Conservation (phyloP, 164 flowering plant genomes). For the Chimonanthus praecox region DNA sequence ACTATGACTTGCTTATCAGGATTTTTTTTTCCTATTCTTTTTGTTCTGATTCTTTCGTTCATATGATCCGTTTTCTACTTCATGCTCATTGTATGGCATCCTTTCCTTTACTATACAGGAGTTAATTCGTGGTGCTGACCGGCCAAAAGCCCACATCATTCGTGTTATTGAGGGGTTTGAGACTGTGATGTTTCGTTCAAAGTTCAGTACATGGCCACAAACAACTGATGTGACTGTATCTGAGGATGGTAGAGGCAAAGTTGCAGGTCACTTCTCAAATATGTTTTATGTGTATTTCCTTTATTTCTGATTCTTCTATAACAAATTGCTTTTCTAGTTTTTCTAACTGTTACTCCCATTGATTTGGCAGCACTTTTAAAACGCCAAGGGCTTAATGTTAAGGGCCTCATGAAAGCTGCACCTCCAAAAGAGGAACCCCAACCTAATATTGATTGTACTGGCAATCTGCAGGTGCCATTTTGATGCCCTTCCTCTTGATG, state of each 20-base stretch:
- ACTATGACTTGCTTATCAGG: background rate
- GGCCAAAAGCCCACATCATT: slow-evolving; percentile 63
- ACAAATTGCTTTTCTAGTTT: background rate
- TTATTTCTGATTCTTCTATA: background rate
- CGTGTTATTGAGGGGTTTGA: slow-evolving; percentile 97
- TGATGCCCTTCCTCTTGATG: background rate
- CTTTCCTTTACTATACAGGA: slow-evolving; percentile 42
- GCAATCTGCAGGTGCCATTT: slow-evolving; percentile 75
- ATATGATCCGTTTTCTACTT: too few relatives aligned
- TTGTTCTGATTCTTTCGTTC: background rate
- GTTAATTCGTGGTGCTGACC: slow-evolving; percentile 45
- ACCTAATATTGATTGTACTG: slow-evolving; percentile 90
- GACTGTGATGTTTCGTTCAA: slow-evolving; percentile 75
- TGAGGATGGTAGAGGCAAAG: slow-evolving; percentile 97
- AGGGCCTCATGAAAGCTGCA: slow-evolving; percentile 87
- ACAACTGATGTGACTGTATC: slow-evolving; percentile 60
- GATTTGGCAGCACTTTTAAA: slow-evolving; percentile 66
- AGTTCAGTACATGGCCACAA: slow-evolving; percentile 87
- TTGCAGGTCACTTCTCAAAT: slow-evolving; percentile 69
- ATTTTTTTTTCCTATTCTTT: background rate
- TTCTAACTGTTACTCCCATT: slow-evolving; percentile 6
- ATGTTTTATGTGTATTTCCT: background rate
- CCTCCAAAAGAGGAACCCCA: slow-evolving; percentile 91
- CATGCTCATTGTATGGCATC: slow-evolving; percentile 9
- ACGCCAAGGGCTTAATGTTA: slow-evolving; percentile 94